Base-by-base conservation (phyloP, 352 stramenopile genomes). In the Pythium rhizo-oryzae region DNA sequence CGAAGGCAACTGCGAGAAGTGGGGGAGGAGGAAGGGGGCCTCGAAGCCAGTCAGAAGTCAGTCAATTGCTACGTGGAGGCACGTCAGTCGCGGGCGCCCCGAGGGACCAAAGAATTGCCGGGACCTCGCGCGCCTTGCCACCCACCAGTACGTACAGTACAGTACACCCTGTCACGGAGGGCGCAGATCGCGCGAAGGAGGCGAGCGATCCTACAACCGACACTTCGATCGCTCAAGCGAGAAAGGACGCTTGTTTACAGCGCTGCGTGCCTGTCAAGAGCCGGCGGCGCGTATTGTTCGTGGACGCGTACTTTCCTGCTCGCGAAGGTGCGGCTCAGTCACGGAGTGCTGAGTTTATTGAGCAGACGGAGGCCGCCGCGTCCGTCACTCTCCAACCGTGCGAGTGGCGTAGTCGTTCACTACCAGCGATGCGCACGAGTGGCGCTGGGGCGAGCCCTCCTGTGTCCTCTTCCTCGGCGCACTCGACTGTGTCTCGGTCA, bases 41-140 rank as follows among this genome's bases (percentile, higher is more conserved):
- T 51, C 18, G 6, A 51, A 51, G 44, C 44, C 44, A 51, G 44
- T 51, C 44, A 51, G 44, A 16, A 51, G 44, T 51, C 44, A 51
- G 44, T 51, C 44, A 15, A 13, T 46, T 13, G 25, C 44, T 16
- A 18, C 44, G 44, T 51, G 44, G 44, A 51, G 44, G 44, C 44
- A 51, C 44, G 44, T 51, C 44, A 51, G 44, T 51, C 18, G 19
- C 44, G n/a, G 25, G 44, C 44, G 19, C n/a, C 44, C 41, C 2
- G 18, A 25, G 18, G 16, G n/a, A n/a, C n/a, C n/a, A n/a, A n/a
- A n/a, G n/a, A n/a, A n/a, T n/a, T n/a, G n/a, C n/a, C n/a, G n/a
- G n/a, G n/a, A n/a, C n/a, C n/a, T n/a, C n/a, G 44, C 44, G 19
- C 25, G 18, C 19, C 19, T 16, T 19, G 39, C n/a, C 44, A 51